Conservation (phyloP, 2,329 filamentous ascomycete species). For the Neofusicoccum ribis region DNA sequence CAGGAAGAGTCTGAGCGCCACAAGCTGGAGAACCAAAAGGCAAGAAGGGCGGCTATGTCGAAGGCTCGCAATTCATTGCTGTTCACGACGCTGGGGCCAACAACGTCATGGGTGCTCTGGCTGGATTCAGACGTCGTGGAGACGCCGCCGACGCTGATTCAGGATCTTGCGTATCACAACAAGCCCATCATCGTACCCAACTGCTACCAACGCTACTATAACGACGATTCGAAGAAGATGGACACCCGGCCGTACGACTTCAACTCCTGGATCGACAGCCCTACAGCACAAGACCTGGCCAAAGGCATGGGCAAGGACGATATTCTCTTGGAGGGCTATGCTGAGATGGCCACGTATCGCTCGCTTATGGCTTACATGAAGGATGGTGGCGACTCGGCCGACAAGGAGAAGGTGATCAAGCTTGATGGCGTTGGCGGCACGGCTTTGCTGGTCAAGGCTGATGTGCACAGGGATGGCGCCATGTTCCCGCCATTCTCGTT, state of each 20-base stretch:
- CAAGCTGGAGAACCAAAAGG: slow-evolving; percentile 87
- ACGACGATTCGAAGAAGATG: slow-evolving; percentile 69
- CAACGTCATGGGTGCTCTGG: slow-evolving; percentile 96
- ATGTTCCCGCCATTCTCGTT: slow-evolving; percentile 98
- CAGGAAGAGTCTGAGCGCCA: slow-evolving; percentile 89
- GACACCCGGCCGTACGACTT: slow-evolving; percentile 88
- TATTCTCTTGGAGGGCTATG: slow-evolving; percentile 89
- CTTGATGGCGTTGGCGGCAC: slow-evolving; percentile 95
- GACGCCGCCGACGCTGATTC: slow-evolving; percentile 79
- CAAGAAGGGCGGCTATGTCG: slow-evolving; percentile 83
- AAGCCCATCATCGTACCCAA: slow-evolving; percentile 93
- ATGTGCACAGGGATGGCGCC: slow-evolving; percentile 93
- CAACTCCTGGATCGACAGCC: slow-evolving; percentile 96
- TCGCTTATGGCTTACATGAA: slow-evolving; percentile 86
- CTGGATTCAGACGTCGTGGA: slow-evolving; percentile 91
- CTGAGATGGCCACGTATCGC: slow-evolving; percentile 88
- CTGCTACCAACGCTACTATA: slow-evolving; percentile 81
- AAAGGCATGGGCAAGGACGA: slow-evolving; percentile 85
- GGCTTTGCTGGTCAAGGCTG: slow-evolving; percentile 88
- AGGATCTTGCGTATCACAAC: slow-evolving; percentile 85
- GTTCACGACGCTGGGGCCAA: slow-evolving; percentile 89
- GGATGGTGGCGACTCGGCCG: slow-evolving; percentile 42
- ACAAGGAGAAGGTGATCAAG: slow-evolving; percentile 64
- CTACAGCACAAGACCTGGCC: slow-evolving; percentile 72
- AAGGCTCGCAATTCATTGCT: slow-evolving; percentile 90